Base-by-base conservation (phyloP, 2,329 filamentous ascomycete genomes). In the Clarireedia monteithiana region DNA sequence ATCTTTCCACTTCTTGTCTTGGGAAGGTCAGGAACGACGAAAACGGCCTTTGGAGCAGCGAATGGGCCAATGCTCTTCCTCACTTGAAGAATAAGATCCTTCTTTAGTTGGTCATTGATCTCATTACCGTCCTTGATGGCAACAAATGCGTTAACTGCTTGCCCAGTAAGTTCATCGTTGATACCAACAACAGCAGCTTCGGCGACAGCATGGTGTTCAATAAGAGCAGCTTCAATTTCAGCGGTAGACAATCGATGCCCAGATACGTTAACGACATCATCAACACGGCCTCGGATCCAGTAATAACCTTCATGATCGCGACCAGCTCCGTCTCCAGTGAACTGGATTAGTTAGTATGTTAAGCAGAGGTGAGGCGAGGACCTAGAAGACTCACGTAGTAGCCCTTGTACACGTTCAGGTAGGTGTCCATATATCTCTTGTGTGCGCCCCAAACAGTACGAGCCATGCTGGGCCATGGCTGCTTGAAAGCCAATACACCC, bases 1-100 rank as follows among this genome's bases (percentile, higher is more conserved):
- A 99, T 99, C 86, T 99, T 99, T 63, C 94, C 94, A 65, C 89
- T 95, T 65, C 94, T 82, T 39, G 94, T 99, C 84, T 99, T 97
- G 67, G 94, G 94, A 62, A 99, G 81, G 71, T 99, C 94, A 3
- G 91, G 87, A 46, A 99, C 88, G 54, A 95, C 83, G 71, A 85
- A 94, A 61, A 99, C 86, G 20, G 87, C 88, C 79, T 97, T 99
- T 62, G 94, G 94, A 34, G 94, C 91, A 4, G 94, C 94, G 70
- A 99, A 99, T 4, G 94, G 94, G 12, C 94, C 94, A 69, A 99
- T 99, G 63, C 89, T 95, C 80, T 95, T 95, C 69, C 94, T 88
- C 62, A 97, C 94, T 74, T 97, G 94, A 72, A 95, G 79, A 66
- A 95, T 84, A 61, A 97, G 82, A 69, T 97, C 94, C 75, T 97